phyloP scores from a whole-genome alignment of 768 basidiomycete species.

The Harrya chromipes region DNA sequence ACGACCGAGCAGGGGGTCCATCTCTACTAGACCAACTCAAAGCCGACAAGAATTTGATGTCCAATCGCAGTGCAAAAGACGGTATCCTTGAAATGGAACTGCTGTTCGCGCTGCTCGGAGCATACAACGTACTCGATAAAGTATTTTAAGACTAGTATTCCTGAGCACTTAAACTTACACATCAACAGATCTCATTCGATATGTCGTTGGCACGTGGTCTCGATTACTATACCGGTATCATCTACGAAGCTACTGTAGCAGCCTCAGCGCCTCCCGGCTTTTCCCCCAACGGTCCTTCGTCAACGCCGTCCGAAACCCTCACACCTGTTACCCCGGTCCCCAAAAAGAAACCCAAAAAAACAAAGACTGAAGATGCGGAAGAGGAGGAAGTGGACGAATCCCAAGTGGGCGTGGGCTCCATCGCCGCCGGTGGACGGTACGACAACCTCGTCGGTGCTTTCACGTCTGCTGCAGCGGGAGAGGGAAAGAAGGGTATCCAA shows the following conservation, averaged over 20 bases:
- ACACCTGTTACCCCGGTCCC: slow-evolving; percentile 11
- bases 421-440: slow-evolving; percentile 97
- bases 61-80: slow-evolving; percentile 71
- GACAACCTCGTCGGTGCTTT: slow-evolving; percentile 95
- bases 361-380: slow-evolving; percentile 39
- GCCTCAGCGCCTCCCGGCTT: slow-evolving; percentile 91
- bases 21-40: slow-evolving; percentile 71
- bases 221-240: slow-evolving; percentile 98
- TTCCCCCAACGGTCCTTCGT: slow-evolving; percentile 47
- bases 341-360: slow-evolving; percentile 44
- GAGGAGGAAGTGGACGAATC: slow-evolving; percentile 89
- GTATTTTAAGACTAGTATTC: slow-evolving; percentile 36
- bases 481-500: slow-evolving; percentile 60
- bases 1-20: slow-evolving; percentile 56
- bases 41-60: slow-evolving; percentile 59
- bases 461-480: slow-evolving; percentile 72
- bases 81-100: slow-evolving; percentile 86
- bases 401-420: slow-evolving; percentile 94
- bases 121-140: slow-evolving; percentile 77
- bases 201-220: slow-evolving; percentile 95
- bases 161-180: not conserved
- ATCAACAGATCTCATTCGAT: slow-evolving; percentile 83
- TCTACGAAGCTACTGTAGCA: slow-evolving; percentile 94
- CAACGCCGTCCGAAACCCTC: slow-evolving; percentile 27
- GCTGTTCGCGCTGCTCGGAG: slow-evolving; percentile 77